Conservation (phyloP, 305 asterid species). For the Rubia peregrina region DNA sequence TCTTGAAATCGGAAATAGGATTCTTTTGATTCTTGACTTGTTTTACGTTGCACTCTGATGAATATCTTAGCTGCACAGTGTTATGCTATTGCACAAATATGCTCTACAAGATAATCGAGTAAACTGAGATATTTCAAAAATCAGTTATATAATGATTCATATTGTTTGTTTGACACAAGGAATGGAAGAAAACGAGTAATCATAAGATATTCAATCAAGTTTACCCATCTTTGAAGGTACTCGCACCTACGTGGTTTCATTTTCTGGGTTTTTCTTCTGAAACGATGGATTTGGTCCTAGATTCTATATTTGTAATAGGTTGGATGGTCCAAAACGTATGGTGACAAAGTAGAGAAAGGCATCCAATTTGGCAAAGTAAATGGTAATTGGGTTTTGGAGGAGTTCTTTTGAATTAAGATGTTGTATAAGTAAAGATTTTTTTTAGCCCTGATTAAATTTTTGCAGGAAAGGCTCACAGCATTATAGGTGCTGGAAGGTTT, state of each 20-base stretch:
- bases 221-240: conserved; percentile 79
- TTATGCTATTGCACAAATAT: too few relatives aligned
- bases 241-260: background rate
- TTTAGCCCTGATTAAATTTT: conserved; percentile 14
- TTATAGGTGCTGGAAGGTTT: conserved; percentile 85
- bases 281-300: conserved; percentile 10
- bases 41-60: too few relatives aligned
- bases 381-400: conserved; percentile 36
- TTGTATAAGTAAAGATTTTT: conserved; percentile 13
- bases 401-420: background rate
- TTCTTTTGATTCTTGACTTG: too few relatives aligned
- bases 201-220: conserved; percentile 69
- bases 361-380: conserved; percentile 83
- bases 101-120: too few relatives aligned
- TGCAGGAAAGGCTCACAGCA: conserved; percentile 83
- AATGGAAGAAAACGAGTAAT: too few relatives aligned
- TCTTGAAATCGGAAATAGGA: too few relatives aligned
- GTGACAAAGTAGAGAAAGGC: conserved; percentile 76
- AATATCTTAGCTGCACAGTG: too few relatives aligned
- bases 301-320: conserved; percentile 34
- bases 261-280: background rate
- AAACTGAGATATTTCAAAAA: too few relatives aligned
- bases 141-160: too few relatives aligned
- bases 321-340: conserved; percentile 71
- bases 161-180: too few relatives aligned